A percentile compares a stretch with the other conserved stretches of the same genome.
Conservation (phyloP, 495 filamentous ascomycete genomes). For the Daldinia vernicosa region DNA sequence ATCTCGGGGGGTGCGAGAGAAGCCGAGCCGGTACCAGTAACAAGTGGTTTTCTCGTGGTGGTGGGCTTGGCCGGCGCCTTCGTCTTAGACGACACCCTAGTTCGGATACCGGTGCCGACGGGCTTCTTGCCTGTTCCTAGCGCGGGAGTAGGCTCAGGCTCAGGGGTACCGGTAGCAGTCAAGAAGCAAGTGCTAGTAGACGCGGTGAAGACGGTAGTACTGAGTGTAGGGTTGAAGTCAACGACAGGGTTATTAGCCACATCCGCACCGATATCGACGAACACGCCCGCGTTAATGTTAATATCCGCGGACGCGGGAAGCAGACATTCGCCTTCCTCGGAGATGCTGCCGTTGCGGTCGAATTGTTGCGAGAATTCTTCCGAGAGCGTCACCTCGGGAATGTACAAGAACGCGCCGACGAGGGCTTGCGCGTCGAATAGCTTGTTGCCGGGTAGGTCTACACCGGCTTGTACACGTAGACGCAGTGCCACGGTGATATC, state of each 20-base stretch:
- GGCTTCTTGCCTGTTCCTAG: conserved; percentile 1
- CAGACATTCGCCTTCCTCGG: conserved; percentile 30
- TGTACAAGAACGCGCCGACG: conserved; percentile 41
- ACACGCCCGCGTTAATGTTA: conserved; percentile 45
- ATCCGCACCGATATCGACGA: conserved; percentile 43
- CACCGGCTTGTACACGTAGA: conserved; percentile 38
- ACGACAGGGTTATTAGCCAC: conserved; percentile 28
- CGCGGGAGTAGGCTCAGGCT: neutral
- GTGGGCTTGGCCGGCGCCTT: neutral
- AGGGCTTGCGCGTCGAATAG: conserved; percentile 43
- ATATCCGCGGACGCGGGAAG: conserved; percentile 44
- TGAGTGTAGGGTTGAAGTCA: conserved; percentile 37
- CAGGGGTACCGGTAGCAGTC: conserved; percentile 6
- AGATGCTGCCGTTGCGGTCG: conserved; percentile 2
- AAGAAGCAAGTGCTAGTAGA: conserved; percentile 45
- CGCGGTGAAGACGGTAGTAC: conserved; percentile 47
- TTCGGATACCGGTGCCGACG: neutral
- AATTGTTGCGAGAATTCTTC: conserved; percentile 27
- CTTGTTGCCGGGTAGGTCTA: conserved; percentile 26
- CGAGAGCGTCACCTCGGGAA: conserved; percentile 40
- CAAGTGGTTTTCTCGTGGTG: neutral
- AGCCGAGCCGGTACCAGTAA: conserved; percentile 2
- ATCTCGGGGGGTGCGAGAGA: neutral
- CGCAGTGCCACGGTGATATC: conserved; percentile 46
- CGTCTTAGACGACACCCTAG: neutral